These are phyloP conservation scores for Rhodotorula kratochvilovae DNA, from an alignment of 768 basidiomycete species.

Conservation along the genomic window DNA sequence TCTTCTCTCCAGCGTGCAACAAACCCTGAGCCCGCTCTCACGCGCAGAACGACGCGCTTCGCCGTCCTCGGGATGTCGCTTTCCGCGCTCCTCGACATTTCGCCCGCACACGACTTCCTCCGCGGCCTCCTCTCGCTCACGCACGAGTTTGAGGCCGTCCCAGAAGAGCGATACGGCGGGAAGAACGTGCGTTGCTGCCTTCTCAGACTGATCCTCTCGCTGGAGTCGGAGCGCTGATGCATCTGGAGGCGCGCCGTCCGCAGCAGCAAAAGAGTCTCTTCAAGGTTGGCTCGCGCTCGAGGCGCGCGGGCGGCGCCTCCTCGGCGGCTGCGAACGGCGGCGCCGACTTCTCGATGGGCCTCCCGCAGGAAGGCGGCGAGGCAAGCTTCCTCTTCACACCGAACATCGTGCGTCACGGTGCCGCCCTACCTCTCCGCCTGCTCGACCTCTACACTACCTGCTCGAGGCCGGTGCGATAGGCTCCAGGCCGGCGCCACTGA, in stretches of 20 bases:
- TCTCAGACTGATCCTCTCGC: too few relatives aligned
- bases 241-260: fast-evolving
- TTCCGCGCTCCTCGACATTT: conserved; percentile 72
- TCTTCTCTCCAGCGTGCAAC: not conserved
- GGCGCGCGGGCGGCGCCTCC: not conserved
- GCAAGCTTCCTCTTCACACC: conserved; percentile 33
- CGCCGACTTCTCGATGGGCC: conserved; percentile 17
- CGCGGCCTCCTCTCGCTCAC: conserved; percentile 56
- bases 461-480: too few relatives aligned
- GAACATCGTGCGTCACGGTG: conserved; percentile 31
- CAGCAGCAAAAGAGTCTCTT: conserved; percentile 13
- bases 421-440: too few relatives aligned
- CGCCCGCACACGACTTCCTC: conserved; percentile 72
- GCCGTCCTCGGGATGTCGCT: conserved; percentile 82
- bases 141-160: conserved; percentile 40
- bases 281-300: conserved; percentile 27
- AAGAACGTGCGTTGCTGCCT: conserved; percentile 4
- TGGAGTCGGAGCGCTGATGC: not conserved
- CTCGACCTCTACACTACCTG: too few relatives aligned
- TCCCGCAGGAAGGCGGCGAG: conserved; percentile 32
- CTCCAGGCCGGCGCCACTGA: too few relatives aligned
- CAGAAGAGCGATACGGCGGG: conserved; percentile 40
- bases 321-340: not conserved
- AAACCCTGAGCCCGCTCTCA: not conserved
- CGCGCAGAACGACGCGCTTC: conserved; percentile 68